Evolutionary conservation across 805 yeast species (phyloP).

Genomic region (Barnettozyma siamensis): DNA sequence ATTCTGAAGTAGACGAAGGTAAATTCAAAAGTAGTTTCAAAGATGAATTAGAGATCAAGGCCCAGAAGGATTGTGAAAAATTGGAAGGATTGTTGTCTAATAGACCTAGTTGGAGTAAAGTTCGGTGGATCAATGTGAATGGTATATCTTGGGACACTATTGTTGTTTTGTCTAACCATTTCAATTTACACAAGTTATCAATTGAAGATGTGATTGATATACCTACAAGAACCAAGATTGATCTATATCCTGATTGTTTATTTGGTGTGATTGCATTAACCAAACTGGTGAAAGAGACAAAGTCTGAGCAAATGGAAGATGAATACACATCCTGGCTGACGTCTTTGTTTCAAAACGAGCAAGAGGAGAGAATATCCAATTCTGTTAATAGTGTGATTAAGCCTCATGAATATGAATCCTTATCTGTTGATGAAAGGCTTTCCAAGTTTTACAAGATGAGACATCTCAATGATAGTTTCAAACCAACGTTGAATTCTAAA

Average conservation of each 20-base stretch:
- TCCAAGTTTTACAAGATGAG: constrained; percentile 25
- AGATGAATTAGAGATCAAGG: constrained; percentile 4
- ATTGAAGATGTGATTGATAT: constrained; percentile 60
- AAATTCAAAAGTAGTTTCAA: constrained; percentile 7
- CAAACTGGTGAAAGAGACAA: constrained; percentile 31
- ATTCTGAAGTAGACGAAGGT: constrained; percentile 3
- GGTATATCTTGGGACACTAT: constrained; percentile 61
- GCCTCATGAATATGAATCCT: neutral
- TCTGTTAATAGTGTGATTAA: neutral
- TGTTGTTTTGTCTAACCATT: constrained; percentile 38
- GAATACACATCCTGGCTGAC: constrained; percentile 4
- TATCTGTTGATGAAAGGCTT: constrained; percentile 14
- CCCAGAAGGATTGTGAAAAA: constrained; percentile 16
- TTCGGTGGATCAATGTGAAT: constrained; percentile 53
- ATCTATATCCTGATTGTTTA: constrained; percentile 44
- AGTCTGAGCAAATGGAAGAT: neutral
- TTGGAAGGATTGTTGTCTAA: constrained; percentile 28
- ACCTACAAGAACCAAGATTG: constrained; percentile 55
- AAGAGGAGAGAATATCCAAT: neutral
- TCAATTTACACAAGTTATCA: constrained; percentile 46
- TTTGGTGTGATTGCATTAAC: constrained; percentile 51
- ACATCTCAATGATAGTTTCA: constrained; percentile 29
- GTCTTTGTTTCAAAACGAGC: neutral
- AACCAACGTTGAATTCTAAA: constrained; percentile 16
- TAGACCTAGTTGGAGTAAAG: constrained; percentile 43